phyloP scores from a whole-genome alignment of 306 rosid genomes.

The Citrullus colocynthis region DNA sequence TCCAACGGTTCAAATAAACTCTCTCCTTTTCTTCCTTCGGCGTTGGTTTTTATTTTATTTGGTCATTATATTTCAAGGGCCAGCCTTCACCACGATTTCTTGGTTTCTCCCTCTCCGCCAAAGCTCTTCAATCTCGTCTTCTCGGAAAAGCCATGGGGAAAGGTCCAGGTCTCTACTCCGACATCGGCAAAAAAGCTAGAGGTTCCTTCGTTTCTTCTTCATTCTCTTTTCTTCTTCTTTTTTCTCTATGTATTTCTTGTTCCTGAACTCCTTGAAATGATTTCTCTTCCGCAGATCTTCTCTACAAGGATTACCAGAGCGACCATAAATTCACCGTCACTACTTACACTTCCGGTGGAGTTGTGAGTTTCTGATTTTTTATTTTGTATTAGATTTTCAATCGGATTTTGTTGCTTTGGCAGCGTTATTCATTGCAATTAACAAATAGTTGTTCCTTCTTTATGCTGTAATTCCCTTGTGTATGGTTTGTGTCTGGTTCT shows the following conservation, averaged over 20 bases:
- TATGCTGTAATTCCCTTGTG: not conserved
- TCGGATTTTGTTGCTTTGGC: not conserved
- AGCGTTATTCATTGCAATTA: not conserved
- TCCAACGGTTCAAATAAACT: constrained; percentile 27
- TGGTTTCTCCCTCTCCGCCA: not conserved
- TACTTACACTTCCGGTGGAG: constrained; percentile 54
- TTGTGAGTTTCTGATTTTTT: constrained; percentile 31
- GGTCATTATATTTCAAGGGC: not conserved
- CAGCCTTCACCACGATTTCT: constrained; percentile 3
- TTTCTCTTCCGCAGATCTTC: constrained; percentile 41
- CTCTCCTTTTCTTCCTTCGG: not conserved
- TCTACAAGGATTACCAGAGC: constrained; percentile 79
- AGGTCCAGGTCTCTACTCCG: constrained; percentile 90
- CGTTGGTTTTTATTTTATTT: constrained; percentile 14
- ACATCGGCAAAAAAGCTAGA: constrained; percentile 84
- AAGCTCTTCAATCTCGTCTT: not conserved
- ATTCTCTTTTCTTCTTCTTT: not conserved
- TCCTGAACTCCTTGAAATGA: not conserved
- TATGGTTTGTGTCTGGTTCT: not conserved
- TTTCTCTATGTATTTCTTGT: not conserved
- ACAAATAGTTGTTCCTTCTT: not conserved
- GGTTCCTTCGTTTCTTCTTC: constrained; percentile 20
- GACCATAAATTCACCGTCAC: constrained; percentile 91
- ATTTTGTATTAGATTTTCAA: not conserved
- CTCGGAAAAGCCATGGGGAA: constrained; percentile 56